phyloP scores from a whole-genome alignment of 2,329 filamentous ascomycete species.

The Coniochaeta sp. region DNA sequence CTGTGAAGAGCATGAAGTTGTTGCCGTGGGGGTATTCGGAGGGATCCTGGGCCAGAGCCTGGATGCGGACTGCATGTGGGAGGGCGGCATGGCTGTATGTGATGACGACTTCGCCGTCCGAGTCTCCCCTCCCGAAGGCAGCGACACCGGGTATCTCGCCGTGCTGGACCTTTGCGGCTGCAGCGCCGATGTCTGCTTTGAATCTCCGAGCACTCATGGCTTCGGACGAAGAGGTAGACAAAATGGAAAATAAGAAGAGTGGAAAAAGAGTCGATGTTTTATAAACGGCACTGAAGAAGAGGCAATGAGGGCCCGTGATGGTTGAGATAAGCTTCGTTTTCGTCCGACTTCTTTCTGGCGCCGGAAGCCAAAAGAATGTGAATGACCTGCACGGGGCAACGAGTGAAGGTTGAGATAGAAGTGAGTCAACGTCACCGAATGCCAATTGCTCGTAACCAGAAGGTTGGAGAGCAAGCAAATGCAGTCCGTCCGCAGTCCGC shows the following conservation, averaged over 20 bases:
- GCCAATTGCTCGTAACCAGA: too few species aligned
- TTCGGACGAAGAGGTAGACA: background rate
- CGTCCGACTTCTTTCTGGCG: too few species aligned
- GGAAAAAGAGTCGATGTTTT: background rate
- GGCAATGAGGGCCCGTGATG: too few species aligned
- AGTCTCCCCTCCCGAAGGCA: slow-evolving; percentile 52
- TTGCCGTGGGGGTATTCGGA: slow-evolving; percentile 29
- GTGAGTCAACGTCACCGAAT: too few species aligned
- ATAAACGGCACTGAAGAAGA: background rate
- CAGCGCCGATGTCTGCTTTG: slow-evolving; percentile 45
- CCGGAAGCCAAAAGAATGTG: too few species aligned
- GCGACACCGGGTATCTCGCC: slow-evolving; percentile 40
- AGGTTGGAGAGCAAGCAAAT: too few species aligned
- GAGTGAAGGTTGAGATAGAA: too few species aligned
- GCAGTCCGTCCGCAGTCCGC: too few species aligned
- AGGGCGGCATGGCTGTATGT: slow-evolving; percentile 30
- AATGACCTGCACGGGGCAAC: too few species aligned
- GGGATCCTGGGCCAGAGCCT: slow-evolving; percentile 26
- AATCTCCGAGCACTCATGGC: slow-evolving; percentile 62
- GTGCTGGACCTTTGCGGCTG: slow-evolving; percentile 26
- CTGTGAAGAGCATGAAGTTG: slow-evolving; percentile 36
- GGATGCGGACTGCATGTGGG: slow-evolving; percentile 25
- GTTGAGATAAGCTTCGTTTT: too few species aligned
- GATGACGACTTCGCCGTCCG: slow-evolving; percentile 68
- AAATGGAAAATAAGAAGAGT: background rate